Evolutionary conservation across 2,329 filamentous ascomycete genomes (phyloP).

Genomic region (Colletotrichum sublineola): DNA sequence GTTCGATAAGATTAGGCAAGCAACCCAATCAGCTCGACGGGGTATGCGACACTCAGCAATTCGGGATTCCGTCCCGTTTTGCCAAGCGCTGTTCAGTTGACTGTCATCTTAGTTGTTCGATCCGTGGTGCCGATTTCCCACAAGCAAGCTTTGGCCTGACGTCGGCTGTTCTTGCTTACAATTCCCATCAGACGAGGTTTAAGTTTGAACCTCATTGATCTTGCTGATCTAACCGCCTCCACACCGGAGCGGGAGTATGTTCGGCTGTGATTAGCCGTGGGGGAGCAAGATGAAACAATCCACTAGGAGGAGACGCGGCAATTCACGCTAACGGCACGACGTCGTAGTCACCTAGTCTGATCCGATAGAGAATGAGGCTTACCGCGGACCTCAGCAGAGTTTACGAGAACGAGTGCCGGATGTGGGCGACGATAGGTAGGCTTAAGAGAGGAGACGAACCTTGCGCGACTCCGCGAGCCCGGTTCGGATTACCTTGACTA

Average conservation of each 20-base stretch:
- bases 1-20: no score
- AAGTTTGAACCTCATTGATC: neutral
- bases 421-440: neutral
- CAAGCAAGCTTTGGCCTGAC: neutral
- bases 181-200: neutral
- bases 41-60: neutral
- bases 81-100: neutral
- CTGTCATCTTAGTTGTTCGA: neutral
- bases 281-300: neutral
- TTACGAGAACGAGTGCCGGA: conserved; percentile 7
- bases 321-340: neutral
- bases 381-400: neutral
- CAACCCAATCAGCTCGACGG: neutral
- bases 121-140: neutral
- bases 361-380: conserved; percentile 2
- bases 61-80: neutral
- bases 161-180: neutral
- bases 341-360: neutral
- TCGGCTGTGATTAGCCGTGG: neutral
- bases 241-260: neutral
- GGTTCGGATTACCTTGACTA: neutral
- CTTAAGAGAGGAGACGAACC: neutral
- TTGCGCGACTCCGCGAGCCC: neutral
- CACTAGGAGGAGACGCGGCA: neutral
- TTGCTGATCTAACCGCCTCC: neutral